Evolutionary conservation across 2,329 filamentous ascomycete genomes (phyloP).

Genomic region (Pestalotiopsis sp.): DNA sequence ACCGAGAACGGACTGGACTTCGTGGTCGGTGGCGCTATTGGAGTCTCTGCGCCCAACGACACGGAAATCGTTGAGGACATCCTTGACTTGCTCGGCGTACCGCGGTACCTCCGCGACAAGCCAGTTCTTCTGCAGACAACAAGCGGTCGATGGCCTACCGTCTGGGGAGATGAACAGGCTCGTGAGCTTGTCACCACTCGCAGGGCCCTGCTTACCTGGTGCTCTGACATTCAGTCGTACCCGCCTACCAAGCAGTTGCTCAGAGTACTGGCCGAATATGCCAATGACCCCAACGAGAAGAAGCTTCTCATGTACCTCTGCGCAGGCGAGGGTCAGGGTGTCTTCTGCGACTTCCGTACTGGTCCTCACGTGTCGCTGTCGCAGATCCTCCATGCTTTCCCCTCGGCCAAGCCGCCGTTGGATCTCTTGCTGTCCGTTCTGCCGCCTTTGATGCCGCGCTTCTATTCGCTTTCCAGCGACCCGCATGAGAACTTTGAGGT

Average conservation of each 20-base stretch:
- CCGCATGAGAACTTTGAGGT: constrained; percentile 76
- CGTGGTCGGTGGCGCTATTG: constrained; percentile 94
- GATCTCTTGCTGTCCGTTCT: constrained; percentile 79
- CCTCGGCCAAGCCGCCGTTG: constrained; percentile 85
- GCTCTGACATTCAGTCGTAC: constrained; percentile 89
- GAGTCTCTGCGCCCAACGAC: constrained; percentile 87
- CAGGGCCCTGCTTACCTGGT: constrained; percentile 93
- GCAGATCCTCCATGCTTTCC: constrained; percentile 89
- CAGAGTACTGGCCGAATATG: constrained; percentile 83
- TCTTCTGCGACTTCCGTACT: constrained; percentile 93
- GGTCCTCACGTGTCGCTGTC: constrained; percentile 82
- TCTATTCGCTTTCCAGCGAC: constrained; percentile 97
- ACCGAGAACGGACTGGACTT: constrained; percentile 85
- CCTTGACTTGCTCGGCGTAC: constrained; percentile 79
- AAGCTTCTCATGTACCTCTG: constrained; percentile 86
- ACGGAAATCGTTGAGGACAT: constrained; percentile 77
- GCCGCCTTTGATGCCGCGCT: constrained; percentile 91
- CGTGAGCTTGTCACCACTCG: constrained; percentile 88
- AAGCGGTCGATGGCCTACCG: constrained; percentile 90
- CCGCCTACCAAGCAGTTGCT: constrained; percentile 87
- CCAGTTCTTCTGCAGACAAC: constrained; percentile 78
- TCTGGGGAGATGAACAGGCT: constrained; percentile 90
- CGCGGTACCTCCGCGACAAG: constrained; percentile 82
- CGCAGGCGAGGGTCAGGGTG: constrained; percentile 86
- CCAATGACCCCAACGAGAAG: constrained; percentile 78